A percentile compares a stretch with the other conserved stretches of the same genome.
These are phyloP conservation scores for Microthlaspi erraticum DNA, from an alignment of 345 rosid species.

Conservation along the genomic window DNA sequence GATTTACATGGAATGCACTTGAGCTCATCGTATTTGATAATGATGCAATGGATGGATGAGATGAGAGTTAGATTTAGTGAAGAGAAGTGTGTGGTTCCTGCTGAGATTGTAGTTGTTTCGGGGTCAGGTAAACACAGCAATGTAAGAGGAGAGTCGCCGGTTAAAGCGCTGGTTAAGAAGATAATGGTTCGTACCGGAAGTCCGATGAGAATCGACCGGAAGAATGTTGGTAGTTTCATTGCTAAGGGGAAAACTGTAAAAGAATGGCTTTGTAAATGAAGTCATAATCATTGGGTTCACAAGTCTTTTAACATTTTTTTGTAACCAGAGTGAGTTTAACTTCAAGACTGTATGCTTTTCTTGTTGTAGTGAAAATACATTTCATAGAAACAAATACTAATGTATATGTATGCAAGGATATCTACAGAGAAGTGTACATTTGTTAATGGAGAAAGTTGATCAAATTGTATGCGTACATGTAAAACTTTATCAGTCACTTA, in stretches of 20 bases:
- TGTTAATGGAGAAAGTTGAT: background rate
- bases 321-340: background rate
- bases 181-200: constrained; percentile 56
- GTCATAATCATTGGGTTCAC: background rate
- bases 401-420: no score
- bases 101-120: constrained; percentile 66
- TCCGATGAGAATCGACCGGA: constrained; percentile 77
- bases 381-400: background rate
- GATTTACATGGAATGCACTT: constrained; percentile 90
- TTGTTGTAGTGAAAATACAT: background rate
- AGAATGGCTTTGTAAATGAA: constrained; percentile 56
- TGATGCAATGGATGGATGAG: constrained; percentile 79
- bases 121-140: constrained; percentile 80
- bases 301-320: constrained; percentile 3
- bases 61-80: constrained; percentile 50
- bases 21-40: constrained; percentile 68
- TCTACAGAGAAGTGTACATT: no score
- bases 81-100: constrained; percentile 50
- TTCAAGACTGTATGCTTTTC: constrained; percentile 1
- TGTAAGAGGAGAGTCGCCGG: constrained; percentile 74
- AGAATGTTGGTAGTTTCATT: constrained; percentile 70
- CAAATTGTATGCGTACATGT: no score
- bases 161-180: constrained; percentile 62
- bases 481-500: background rate
- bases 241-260: constrained; percentile 68